Base-by-base conservation (phyloP, 139 green algal species). In the Micractinium conductrix region DNA sequence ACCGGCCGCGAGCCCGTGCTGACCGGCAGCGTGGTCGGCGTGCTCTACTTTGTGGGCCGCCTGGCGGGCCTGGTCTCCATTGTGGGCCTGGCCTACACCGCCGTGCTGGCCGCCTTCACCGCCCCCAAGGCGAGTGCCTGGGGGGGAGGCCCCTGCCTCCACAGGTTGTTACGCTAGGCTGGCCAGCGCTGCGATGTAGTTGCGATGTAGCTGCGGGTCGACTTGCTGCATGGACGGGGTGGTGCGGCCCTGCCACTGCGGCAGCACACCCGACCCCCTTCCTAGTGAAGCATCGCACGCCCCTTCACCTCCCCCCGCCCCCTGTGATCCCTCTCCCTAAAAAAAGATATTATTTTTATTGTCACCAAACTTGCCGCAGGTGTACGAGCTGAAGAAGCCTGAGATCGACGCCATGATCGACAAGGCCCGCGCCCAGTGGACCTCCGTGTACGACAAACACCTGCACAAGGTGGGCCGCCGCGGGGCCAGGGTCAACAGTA, bases 371-470 rank as follows among this genome's bases (percentile, higher is more conserved):
- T 35, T 85, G n/a, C 87, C 81, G 33, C 92, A 94, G 88, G 69
- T 91, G 50, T 94, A 94, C 62, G 91, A 94, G 86, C 74, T 93
- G 81, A 91, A 88, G 70, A 90, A 94, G 84, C 84, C 88, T 14
- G 83, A 94, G 78, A 90, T 94, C 74, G 91, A 94, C 79, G 44
- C 63, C 37, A 75, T 55, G 17, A 12, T 91, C 28, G 50, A 83
- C 74, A 88, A 79, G 40, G 90, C 62, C 6, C 83, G 88, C 16
- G 35, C 83, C 42, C 80, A 85, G 80, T 45, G 76, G n/a, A 85
- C 80, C 24, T 6, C 68, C 10, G 35, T 85, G 35, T 79, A 85
- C 68, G 80, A 85, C 80, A 85, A 85, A 68, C 53, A 85, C 67
- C 48, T 85, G 48, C 70, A 78, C 80, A 85, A 85, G 80, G 68